These are phyloP conservation scores for Phlyctochytrium arcticum DNA, from an alignment of 192 early-diverging fungal genomes.

Conservation along the genomic window DNA sequence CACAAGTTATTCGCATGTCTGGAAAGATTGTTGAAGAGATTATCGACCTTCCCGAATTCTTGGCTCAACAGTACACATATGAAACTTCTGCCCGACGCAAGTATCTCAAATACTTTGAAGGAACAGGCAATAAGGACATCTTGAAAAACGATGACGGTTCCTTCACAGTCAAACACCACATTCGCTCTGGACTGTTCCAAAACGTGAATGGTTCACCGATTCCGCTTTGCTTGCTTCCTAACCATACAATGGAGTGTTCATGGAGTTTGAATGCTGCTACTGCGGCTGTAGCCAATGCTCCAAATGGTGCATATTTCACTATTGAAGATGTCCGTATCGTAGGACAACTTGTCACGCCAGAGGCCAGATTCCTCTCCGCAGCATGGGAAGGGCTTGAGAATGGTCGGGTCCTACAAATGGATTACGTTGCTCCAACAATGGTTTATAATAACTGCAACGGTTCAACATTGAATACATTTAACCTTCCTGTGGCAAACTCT, in stretches of 20 bases:
- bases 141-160: neutral
- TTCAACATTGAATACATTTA: neutral
- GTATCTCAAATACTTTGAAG: conserved; percentile 2
- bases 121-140: neutral
- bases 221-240: too few species aligned
- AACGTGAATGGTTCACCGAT: neutral
- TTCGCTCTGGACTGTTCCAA: neutral
- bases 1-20: too few species aligned
- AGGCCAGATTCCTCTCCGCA: neutral
- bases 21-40: too few species aligned
- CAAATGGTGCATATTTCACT: neutral
- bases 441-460: neutral
- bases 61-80: neutral
- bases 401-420: too few species aligned
- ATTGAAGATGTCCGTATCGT: neutral
- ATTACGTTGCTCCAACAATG: neutral
- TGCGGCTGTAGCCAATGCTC: neutral
- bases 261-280: neutral
- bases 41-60: too few species aligned
- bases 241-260: neutral
- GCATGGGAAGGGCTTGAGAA: too few species aligned
- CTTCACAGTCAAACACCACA: neutral
- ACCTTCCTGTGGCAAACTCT: neutral
- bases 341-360: neutral
- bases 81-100: neutral